phyloP scores from a whole-genome alignment of 2,329 filamentous ascomycete genomes.

The Scleromitrula shiraiana region DNA sequence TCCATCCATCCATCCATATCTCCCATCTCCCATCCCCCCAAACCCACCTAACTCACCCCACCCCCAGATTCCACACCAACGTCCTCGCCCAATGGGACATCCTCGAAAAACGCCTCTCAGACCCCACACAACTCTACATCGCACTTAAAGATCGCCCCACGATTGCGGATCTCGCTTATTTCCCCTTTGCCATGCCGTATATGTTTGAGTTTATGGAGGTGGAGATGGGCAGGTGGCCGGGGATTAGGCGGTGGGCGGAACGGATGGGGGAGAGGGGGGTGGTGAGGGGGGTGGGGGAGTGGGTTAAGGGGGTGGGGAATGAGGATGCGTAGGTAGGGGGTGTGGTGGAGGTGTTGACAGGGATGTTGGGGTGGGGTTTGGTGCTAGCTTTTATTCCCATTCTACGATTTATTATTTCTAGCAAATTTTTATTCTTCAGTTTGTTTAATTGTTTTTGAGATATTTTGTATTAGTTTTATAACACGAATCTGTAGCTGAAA shows the following conservation, averaged over 20 bases:
- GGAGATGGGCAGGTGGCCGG: not conserved
- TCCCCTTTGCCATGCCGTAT: not conserved
- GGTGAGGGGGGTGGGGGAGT: not conserved
- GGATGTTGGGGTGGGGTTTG: not conserved
- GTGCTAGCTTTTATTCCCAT: not conserved
- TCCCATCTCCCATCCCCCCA: not conserved
- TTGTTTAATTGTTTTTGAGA: too few species aligned
- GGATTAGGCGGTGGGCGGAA: not conserved
- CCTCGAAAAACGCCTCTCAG: slow-evolving; percentile 21
- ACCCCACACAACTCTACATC: slow-evolving; percentile 27
- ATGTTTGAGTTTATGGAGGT: not conserved
- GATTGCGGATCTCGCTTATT: slow-evolving; percentile 27
- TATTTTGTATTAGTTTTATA: too few species aligned
- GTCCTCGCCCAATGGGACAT: slow-evolving; percentile 26
- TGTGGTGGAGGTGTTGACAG: not conserved
- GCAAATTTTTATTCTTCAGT: too few species aligned
- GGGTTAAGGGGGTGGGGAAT: not conserved
- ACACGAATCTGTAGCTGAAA: not conserved
- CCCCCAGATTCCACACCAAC: slow-evolving; percentile 23
- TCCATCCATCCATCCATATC: too few species aligned
- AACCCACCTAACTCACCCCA: not conserved
- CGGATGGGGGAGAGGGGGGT: not conserved
- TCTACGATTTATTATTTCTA: not conserved
- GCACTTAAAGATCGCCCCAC: slow-evolving; percentile 31
- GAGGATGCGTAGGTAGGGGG: not conserved